Conservation (phyloP, 1,284 basidiomycete genomes). For the Naganishia albida region DNA sequence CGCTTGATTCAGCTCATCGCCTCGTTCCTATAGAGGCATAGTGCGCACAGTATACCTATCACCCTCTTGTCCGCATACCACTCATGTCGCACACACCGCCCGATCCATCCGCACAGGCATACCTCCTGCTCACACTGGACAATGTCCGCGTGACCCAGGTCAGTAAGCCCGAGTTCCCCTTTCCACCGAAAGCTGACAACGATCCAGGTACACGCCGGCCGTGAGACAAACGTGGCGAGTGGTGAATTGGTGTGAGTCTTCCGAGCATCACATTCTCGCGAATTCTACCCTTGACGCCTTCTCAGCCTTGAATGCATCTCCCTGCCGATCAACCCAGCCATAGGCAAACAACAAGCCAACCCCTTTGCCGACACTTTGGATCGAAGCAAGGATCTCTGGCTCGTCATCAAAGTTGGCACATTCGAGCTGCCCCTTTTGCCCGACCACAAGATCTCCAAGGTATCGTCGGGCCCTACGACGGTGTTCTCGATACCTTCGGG, state of each 20-base stretch:
- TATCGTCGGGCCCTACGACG: constrained; percentile 32
- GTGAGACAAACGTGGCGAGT: constrained; percentile 43
- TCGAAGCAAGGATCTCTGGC: constrained; percentile 53
- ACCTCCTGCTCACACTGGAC: constrained; percentile 45
- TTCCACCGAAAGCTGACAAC: constrained; percentile 15
- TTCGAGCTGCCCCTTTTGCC: constrained; percentile 51
- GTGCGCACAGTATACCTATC: neutral
- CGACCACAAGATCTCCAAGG: constrained; percentile 41
- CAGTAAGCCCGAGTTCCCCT: constrained; percentile 11
- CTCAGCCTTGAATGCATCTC: constrained; percentile 50
- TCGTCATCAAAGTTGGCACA: constrained; percentile 48
- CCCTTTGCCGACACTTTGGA: constrained; percentile 50
- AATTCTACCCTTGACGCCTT: neutral
- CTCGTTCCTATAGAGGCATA: neutral
- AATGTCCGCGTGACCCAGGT: constrained; percentile 47
- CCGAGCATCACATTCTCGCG: neutral
- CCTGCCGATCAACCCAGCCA: constrained; percentile 48
- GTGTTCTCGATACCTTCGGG: constrained; percentile 46
- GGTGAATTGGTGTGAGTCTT: constrained; percentile 48
- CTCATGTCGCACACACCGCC: constrained; percentile 14
- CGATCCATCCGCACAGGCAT: constrained; percentile 37
- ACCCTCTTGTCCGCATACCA: neutral
- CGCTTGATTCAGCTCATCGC: neutral
- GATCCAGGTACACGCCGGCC: constrained; percentile 44
- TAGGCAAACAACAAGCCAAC: constrained; percentile 52